These are phyloP conservation scores for Butyriboletus pseudospeciosus DNA, from an alignment of 1,284 basidiomycete genomes.

Conservation along the genomic window DNA sequence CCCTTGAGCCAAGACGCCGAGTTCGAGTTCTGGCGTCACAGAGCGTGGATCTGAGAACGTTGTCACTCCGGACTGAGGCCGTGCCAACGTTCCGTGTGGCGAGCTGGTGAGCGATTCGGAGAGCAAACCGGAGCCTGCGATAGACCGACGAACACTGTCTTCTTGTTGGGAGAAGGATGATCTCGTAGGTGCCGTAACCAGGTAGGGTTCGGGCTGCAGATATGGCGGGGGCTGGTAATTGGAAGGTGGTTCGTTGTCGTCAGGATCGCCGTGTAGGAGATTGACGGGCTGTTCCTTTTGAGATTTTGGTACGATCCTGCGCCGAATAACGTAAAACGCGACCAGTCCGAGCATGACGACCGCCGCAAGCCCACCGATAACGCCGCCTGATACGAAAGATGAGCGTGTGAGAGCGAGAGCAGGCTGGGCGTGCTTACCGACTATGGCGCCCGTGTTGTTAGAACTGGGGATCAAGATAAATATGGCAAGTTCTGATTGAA, in stretches of 20 bases:
- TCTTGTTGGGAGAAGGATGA: conserved; percentile 32
- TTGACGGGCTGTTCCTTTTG: conserved; percentile 58
- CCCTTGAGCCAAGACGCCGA: conserved; percentile 19
- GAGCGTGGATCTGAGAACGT: conserved; percentile 23
- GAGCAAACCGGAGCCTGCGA: conserved; percentile 17
- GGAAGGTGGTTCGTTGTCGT: conserved; percentile 37
- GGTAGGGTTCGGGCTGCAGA: conserved; percentile 70
- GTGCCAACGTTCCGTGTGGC: conserved; percentile 10
- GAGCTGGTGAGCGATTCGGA: conserved; percentile 19
- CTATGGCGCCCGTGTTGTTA: conserved; percentile 60
- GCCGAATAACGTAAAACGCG: conserved; percentile 51
- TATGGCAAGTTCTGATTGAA: not conserved
- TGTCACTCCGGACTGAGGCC: conserved; percentile 21
- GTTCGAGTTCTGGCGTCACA: conserved; percentile 24
- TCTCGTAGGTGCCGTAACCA: conserved; percentile 56
- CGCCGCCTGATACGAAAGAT: conserved; percentile 43
- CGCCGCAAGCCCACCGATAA: conserved; percentile 56
- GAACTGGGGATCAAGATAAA: conserved; percentile 16
- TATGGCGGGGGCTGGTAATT: conserved; percentile 54
- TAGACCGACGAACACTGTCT: conserved; percentile 19
- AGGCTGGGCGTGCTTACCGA: conserved; percentile 36
- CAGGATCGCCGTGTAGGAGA: conserved; percentile 60
- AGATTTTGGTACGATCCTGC: conserved; percentile 37
- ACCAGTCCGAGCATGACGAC: conserved; percentile 43
- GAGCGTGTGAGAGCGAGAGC: conserved; percentile 1